These are phyloP conservation scores for Cynara cardunculus DNA, from an alignment of 129 eudicot genomes.

Conservation along the genomic window DNA sequence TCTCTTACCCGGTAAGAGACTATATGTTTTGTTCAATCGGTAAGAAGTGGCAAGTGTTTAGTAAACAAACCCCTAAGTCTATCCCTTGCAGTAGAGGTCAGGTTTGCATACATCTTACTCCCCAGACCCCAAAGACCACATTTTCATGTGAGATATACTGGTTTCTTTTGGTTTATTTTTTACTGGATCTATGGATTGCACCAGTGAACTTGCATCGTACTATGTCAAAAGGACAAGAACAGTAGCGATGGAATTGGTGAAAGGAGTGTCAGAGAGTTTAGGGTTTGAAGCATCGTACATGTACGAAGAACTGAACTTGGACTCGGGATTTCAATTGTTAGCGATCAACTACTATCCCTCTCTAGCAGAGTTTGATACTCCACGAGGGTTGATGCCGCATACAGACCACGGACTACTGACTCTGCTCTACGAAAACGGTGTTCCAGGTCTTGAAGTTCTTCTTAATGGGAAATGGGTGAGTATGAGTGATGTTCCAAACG, in stretches of 20 bases:
- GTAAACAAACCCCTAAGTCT: neutral
- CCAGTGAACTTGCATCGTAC: constrained; percentile 29
- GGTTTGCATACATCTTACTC: neutral
- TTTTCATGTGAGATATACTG: neutral
- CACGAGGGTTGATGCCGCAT: constrained; percentile 29
- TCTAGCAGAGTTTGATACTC: constrained; percentile 9
- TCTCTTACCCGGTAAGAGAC: neutral
- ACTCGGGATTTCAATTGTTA: constrained; percentile 24
- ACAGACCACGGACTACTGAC: constrained; percentile 41
- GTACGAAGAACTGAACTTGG: constrained; percentile 25
- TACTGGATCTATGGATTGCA: neutral
- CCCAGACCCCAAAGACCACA: neutral
- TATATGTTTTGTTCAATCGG: neutral
- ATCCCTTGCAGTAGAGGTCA: neutral
- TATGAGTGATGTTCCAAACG: constrained; percentile 24
- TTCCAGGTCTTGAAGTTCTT: constrained; percentile 32
- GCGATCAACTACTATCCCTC: constrained; percentile 35
- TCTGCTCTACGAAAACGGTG: constrained; percentile 27
- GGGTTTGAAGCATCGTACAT: constrained; percentile 36
- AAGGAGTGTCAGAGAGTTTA: constrained; percentile 38
- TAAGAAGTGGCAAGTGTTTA: too few species aligned
- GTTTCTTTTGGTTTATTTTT: neutral
- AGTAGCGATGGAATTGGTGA: constrained; percentile 29
- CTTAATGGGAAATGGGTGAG: constrained; percentile 31
- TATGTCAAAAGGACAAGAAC: constrained; percentile 22